Base-by-base conservation (phyloP, 2,329 filamentous ascomycete species). In the Curvularia hawaiiensis region DNA sequence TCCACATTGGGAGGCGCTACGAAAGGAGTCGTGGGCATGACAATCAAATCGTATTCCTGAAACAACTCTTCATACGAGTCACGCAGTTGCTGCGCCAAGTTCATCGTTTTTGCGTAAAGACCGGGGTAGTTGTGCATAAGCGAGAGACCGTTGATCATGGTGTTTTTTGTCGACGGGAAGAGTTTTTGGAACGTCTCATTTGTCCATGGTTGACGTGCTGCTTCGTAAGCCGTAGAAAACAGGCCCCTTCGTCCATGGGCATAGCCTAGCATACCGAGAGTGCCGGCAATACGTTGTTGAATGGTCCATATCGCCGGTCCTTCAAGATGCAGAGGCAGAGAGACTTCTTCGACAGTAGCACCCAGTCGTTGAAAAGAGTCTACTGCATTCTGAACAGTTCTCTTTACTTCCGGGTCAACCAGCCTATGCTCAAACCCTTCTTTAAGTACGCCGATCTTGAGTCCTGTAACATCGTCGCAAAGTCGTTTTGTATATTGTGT, bases 151-250 rank as follows among this genome's bases (percentile, higher is more conserved):
- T 77, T 77, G 31, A 80, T 73, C 2, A 80, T 64, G 1, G 79
- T 81, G 58, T 83, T 83, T 52, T 82, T 82, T 0, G 82, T 69
- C 0, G 68, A 70, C 0, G 75, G 81, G 62, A 82, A 82, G 0
- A 82, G 69, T 49, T 80, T 79, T 46, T 80, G 74, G 58, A 84
- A 84, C 49, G 76, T 77, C n/a, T 78, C 72, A 14, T 79, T 69
- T 0, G 77, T 80, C 79, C 80, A 83, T 0, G 80, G 80, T 0
- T 81, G 76, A 7, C 80, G 75, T 2, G 77, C 78, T n/a, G 76
- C 70, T 60, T 85, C 81, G 31, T 57, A 69, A 26, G 58, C 66
- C 30, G 61, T 66, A 28, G 64, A 66, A 20, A 68, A 67, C 4
- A 68, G 50, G 10, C 64, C 64, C 56, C 65, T 53, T 31, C 64